Evolutionary conservation across 2,329 filamentous ascomycete genomes (phyloP).

Genomic region (Trichoderma brevicompactum): DNA sequence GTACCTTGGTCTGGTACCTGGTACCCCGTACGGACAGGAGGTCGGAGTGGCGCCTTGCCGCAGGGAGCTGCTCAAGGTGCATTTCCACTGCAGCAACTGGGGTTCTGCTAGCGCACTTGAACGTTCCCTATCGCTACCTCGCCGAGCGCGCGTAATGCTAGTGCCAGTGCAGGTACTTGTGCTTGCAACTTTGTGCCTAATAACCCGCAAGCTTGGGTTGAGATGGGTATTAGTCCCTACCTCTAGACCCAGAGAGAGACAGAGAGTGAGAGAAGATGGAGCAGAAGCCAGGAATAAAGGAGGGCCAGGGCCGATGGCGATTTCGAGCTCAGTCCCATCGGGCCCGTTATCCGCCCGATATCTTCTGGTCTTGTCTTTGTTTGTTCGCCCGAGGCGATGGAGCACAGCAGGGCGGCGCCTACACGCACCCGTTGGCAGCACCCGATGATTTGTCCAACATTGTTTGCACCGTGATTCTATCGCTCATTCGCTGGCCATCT

Average conservation of each 20-base stretch:
- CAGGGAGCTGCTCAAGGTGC: conserved; percentile 10
- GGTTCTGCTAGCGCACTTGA: not conserved
- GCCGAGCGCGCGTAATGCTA: not conserved
- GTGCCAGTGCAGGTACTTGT: not conserved
- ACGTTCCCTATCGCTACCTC: not conserved
- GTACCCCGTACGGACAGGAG: conserved; percentile 12
- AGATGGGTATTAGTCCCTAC: no score
- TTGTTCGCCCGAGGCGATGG: not conserved
- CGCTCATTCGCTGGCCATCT: no score
- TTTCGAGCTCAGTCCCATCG: no score
- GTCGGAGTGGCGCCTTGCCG: conserved; percentile 17
- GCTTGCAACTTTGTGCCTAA: not conserved
- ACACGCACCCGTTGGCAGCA: not conserved
- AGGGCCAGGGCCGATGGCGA: no score
- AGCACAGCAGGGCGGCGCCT: not conserved
- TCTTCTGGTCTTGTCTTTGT: not conserved
- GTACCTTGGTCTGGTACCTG: not conserved
- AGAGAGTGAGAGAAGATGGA: no score
- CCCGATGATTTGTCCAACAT: not conserved
- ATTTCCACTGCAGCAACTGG: conserved; percentile 19
- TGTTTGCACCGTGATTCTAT: not conserved
- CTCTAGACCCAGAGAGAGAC: no score
- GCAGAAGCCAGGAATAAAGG: no score
- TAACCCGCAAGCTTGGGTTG: no score
- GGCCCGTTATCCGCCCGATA: no score